Conservation (phyloP, 1,139 yeast species). For the Diutina pseudorugosa region DNA sequence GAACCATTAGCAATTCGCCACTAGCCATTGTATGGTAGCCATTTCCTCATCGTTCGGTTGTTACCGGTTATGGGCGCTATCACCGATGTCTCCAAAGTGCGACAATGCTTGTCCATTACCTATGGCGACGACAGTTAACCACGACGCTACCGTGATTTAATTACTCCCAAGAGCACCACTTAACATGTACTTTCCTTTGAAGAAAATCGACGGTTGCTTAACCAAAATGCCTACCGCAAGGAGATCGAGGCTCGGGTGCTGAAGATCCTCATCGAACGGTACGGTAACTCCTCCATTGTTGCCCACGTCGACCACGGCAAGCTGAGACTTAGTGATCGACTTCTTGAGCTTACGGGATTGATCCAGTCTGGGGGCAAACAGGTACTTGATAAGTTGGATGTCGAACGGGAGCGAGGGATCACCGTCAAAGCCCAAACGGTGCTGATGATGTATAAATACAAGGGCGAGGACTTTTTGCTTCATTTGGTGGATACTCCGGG, state of each 20-base stretch:
- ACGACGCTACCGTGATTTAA: background rate
- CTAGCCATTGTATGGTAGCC: too few relatives aligned
- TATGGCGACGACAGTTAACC: background rate
- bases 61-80: too few relatives aligned
- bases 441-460: slow-evolving; percentile 66
- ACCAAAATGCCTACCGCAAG: background rate
- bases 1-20: too few relatives aligned
- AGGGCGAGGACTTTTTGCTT: slow-evolving; percentile 52
- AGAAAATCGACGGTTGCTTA: background rate
- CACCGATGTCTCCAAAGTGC: background rate
- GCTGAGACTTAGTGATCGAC: slow-evolving; percentile 79
- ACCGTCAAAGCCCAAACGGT: slow-evolving; percentile 97
- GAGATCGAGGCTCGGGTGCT: slow-evolving; percentile 42
- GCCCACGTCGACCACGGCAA: slow-evolving; percentile 98
- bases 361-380: slow-evolving; percentile 75
- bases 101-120: background rate
- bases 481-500: slow-evolving; percentile 97
- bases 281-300: slow-evolving; percentile 84
- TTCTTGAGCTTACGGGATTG: slow-evolving; percentile 81
- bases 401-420: slow-evolving; percentile 81
- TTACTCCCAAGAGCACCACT: too few relatives aligned
- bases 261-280: slow-evolving; percentile 68
- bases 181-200: background rate
- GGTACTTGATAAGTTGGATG: slow-evolving; percentile 85
- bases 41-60: too few relatives aligned